Conservation (phyloP, 495 filamentous ascomycete genomes). For the Astrothelium macrocarpum region DNA sequence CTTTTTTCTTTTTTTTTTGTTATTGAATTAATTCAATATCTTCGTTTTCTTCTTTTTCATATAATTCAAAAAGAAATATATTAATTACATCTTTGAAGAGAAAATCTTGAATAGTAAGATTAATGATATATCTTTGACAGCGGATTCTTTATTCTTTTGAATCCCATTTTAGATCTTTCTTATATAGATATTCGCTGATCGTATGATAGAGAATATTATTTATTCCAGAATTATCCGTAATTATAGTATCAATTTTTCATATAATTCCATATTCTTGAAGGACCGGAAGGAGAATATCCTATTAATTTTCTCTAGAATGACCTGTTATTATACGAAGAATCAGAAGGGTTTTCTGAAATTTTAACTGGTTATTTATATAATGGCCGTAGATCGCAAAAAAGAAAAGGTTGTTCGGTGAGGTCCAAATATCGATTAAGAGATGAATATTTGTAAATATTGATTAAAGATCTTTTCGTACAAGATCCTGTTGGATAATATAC, state of each 20-base stretch:
- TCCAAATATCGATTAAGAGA: no score
- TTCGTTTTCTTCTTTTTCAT: neutral
- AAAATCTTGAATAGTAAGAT: no score
- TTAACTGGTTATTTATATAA: neutral
- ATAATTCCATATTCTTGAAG: neutral
- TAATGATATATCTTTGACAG: no score
- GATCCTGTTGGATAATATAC: no score
- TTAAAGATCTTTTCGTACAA: no score
- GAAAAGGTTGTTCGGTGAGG: neutral
- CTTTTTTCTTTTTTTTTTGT: neutral
- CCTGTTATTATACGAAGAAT: no score
- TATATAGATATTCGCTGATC: neutral
- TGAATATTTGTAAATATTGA: no score
- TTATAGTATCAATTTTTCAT: neutral
- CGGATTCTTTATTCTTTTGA: no score
- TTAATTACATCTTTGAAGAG: neutral
- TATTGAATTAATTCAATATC: no score
- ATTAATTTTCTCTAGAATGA: neutral
- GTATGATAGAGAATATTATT: neutral
- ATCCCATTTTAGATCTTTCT: no score
- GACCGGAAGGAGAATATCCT: neutral
- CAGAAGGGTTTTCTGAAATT: neutral
- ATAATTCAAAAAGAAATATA: neutral
- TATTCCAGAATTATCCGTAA: neutral
- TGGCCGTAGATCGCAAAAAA: neutral